Percentiles rank a stretch among this genome's conserved stretches.
phyloP scores from a whole-genome alignment of 1,139 yeast species.

The Blastobotrys capitulatus region DNA sequence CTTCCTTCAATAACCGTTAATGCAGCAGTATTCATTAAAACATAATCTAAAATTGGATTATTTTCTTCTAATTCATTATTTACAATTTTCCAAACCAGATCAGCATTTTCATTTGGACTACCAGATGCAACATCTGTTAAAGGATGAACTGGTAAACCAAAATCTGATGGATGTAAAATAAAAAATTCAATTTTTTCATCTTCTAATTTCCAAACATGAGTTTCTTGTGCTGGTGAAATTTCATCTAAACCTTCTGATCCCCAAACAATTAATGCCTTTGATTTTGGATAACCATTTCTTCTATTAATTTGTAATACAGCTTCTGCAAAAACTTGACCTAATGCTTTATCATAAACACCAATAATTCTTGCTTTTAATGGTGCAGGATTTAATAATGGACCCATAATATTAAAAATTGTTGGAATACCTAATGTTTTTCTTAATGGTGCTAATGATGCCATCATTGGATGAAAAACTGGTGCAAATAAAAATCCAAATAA shows the following conservation, averaged over 20 bases:
- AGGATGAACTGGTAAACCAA: slow-evolving; percentile 73
- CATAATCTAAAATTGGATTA: slow-evolving; percentile 77
- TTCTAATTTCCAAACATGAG: slow-evolving; percentile 67
- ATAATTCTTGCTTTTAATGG: slow-evolving; percentile 75
- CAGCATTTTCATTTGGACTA: slow-evolving; percentile 82
- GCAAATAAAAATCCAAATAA: slow-evolving; percentile 80
- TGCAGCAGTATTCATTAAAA: slow-evolving; percentile 80
- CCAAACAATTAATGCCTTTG: slow-evolving; percentile 78
- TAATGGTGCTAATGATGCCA: slow-evolving; percentile 76
- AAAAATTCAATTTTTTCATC: slow-evolving; percentile 33
- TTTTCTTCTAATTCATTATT: slow-evolving; percentile 46
- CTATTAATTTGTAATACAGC: slow-evolving; percentile 60
- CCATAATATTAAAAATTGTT: slow-evolving; percentile 86
- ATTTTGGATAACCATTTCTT: slow-evolving; percentile 40
- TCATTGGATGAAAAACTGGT: slow-evolving; percentile 91
- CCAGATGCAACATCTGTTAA: slow-evolving; percentile 69
- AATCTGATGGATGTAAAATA: slow-evolving; percentile 48
- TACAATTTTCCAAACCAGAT: slow-evolving; percentile 50
- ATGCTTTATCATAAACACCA: slow-evolving; percentile 75
- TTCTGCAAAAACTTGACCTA: slow-evolving; percentile 81
- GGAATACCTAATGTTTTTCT: slow-evolving; percentile 80
- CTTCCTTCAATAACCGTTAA: slow-evolving; percentile 72
- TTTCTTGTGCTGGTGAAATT: slow-evolving; percentile 79
- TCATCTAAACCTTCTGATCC: slow-evolving; percentile 91
- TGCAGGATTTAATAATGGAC: slow-evolving; percentile 90